Evolutionary conservation across 2,329 filamentous ascomycete genomes (phyloP).

Genomic region (Trichoderma koningiopsis): DNA sequence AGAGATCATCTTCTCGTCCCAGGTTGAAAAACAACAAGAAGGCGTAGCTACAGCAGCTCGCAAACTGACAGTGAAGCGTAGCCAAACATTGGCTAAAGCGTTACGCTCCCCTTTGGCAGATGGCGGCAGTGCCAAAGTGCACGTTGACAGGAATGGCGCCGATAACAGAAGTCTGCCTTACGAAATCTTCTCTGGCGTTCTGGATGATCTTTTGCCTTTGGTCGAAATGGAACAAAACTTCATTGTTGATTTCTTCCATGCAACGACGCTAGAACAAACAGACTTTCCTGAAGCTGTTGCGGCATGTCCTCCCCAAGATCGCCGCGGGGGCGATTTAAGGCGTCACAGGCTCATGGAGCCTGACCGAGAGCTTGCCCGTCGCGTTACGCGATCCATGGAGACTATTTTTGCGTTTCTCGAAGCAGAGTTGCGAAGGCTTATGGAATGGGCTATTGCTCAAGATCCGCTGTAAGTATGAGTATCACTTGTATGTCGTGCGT

Average conservation of each 20-base stretch:
- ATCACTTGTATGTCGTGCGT: not conserved
- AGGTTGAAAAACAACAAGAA: constrained; percentile 82
- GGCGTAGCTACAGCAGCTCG: constrained; percentile 74
- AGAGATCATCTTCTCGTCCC: constrained; percentile 84
- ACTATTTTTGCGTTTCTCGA: constrained; percentile 83
- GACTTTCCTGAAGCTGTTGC: constrained; percentile 84
- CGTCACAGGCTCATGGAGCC: constrained; percentile 81
- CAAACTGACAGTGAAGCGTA: constrained; percentile 91
- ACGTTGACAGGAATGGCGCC: constrained; percentile 58
- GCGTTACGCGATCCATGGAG: constrained; percentile 85
- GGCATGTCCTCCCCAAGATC: constrained; percentile 64
- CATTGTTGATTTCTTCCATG: constrained; percentile 93
- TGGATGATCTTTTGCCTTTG: constrained; percentile 80
- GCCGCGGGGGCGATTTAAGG: constrained; percentile 72
- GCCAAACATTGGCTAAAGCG: constrained; percentile 78
- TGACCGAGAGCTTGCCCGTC: constrained; percentile 81
- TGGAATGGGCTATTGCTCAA: constrained; percentile 79
- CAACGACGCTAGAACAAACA: constrained; percentile 76
- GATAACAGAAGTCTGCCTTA: constrained; percentile 72
- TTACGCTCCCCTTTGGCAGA: constrained; percentile 70
- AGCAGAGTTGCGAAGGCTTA: constrained; percentile 72
- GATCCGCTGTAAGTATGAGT: constrained; percentile 74
- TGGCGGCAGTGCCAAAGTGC: constrained; percentile 51
- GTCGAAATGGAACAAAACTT: constrained; percentile 97
- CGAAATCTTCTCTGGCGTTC: constrained; percentile 76